Evolutionary conservation across 805 yeast genomes (phyloP), one percentile per base, ranked within the genome.

Genomic region (Kluyveromyces dobzhanskii): DNA sequence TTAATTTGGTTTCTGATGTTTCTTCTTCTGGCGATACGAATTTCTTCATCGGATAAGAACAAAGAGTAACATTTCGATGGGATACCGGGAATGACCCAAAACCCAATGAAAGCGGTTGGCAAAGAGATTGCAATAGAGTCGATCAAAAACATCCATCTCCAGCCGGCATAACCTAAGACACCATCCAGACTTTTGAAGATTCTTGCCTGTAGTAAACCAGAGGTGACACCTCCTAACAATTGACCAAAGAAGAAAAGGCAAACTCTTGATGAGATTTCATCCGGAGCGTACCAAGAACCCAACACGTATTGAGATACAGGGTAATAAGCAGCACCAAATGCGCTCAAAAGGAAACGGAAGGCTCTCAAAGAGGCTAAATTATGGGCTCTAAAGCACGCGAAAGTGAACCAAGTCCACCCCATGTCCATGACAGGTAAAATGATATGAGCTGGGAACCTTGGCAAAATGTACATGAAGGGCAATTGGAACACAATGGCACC

Each of bases 91-190:
- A 73, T 63, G 3, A 65, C 54, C 38, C 67, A 61, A 43, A 64
- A 63, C 0, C 79, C 80, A 29, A 69, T 45, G 12, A 76, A 27
- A 3, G 75, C 76, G 23, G 76, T 70, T 13, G 72, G 75, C 19
- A 76, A 46, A 13, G 72, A 55, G 52, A 62, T 44, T 49, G 64
- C 65, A 40, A 78, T 59, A 17, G 84, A 80, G 55, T 80, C 84
- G 40, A 79, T 67, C 36, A 78, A 68, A 49, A 75, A 76, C 59
- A 76, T 70, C 85, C 85, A 79, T 56, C 77, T 69, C 85, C 85
- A 79, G 16, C 77, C 73, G 4, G 68, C 65, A 19, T 70, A 51
- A 2, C 78, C 80, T 31, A 56, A 55, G 5, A 56, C 62, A 36
- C 72, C 74, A 38, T 64, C 61, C 45, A 74, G 51, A 23, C 57